Evolutionary conservation across 345 rosid species (phyloP), one percentile per base, ranked within the genome.

Genomic region (Syzygium aqueum): DNA sequence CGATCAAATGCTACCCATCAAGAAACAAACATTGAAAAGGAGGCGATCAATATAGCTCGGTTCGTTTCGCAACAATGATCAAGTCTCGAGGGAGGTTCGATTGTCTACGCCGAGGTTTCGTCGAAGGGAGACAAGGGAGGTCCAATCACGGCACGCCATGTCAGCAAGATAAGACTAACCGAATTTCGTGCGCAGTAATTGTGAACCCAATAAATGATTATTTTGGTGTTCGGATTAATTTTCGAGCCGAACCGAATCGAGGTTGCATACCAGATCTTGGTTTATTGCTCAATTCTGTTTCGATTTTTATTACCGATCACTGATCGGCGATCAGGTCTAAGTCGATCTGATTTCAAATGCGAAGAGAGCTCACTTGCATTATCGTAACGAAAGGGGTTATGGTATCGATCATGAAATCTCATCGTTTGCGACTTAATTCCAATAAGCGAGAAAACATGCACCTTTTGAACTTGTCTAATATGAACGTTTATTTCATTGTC

Each of bases 221-320:
- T 43, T 43, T 6, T 1, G 43, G 5, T 40, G 46, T 15, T 17
- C 22, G 23, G 12, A 33, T 9, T 3, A 33, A 9, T 8, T 73
- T 33, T 0, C 2, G 1, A 73, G 80, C 23, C 2, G 11, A 10
- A 33, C 19, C 0, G 1, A 4, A 17, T 33, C 3, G 25, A 73
- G 80, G 7, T 33, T 9, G 14, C 49, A 17, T 17, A 4, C 22
- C 12, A 16, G 2, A 37, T 16, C 43, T 3, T 3, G 19, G 1
- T 33, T 33, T 19, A 19, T 33, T 4, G 14, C 1, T 73, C 19
- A 22, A 73, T 33, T 33, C 37, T 5, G 25, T 73, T 30, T 30
- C 1, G 1, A 16, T 8, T 30, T 65, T 65, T 33, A 6, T 16
- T 30, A 6, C 5, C 3, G 13, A 59, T 61, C 11, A 25, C n/a